Conservation (phyloP, 257 asterid genomes). For the Sherardia arvensis region DNA sequence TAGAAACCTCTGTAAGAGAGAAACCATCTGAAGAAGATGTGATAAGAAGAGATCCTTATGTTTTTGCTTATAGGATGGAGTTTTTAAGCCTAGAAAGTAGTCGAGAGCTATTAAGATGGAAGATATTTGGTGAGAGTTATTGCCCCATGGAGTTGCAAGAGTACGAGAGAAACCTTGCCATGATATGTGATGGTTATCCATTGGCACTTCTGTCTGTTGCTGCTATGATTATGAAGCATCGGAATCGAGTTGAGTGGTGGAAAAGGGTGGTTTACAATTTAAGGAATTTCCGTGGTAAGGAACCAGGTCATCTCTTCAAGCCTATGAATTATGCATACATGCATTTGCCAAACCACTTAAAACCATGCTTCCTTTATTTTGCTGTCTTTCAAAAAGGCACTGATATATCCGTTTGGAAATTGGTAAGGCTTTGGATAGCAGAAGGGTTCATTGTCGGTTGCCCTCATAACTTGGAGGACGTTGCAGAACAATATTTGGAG, state of each 20-base stretch:
- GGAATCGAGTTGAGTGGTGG: constrained; percentile 13
- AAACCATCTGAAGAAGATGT: background rate
- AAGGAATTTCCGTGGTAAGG: background rate
- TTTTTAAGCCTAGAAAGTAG: background rate
- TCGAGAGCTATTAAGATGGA: constrained; percentile 11
- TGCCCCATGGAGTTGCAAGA: constrained; percentile 5
- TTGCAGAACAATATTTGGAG: constrained; percentile 7
- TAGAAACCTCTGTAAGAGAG: background rate
- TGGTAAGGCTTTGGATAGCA: constrained; percentile 16
- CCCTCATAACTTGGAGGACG: too few species aligned
- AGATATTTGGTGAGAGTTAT: background rate
- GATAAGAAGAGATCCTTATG: too few species aligned
- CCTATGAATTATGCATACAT: too few species aligned
- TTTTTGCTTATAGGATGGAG: background rate
- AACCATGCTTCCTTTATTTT: constrained; percentile 14
- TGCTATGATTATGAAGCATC: constrained; percentile 8
- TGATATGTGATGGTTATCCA: background rate
- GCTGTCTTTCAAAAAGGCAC: background rate
- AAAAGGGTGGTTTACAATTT: constrained; percentile 4
- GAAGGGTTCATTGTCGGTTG: constrained; percentile 21
- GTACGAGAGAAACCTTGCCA: background rate
- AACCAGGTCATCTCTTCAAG: background rate
- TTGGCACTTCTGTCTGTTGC: constrained; percentile 19
- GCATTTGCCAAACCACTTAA: constrained; percentile 2
- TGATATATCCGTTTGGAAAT: constrained; percentile 2